phyloP scores from a whole-genome alignment of 2,329 filamentous ascomycete species.

The Colletotrichum sp. region DNA sequence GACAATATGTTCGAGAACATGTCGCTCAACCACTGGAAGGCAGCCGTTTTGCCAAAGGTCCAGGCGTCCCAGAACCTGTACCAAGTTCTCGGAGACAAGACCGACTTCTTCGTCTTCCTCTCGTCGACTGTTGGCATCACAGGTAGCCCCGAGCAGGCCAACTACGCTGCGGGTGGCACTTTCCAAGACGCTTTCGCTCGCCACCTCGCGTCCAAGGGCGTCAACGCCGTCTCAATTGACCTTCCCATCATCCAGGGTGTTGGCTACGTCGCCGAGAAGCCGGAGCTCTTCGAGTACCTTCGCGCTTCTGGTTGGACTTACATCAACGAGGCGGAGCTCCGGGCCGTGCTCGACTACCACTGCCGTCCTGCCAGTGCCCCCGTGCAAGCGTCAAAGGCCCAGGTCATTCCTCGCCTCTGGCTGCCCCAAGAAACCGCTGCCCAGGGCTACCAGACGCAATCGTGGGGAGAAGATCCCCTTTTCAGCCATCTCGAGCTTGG shows the following conservation, averaged over 20 bases:
- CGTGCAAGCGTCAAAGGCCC: neutral
- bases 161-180: slow-evolving; percentile 48
- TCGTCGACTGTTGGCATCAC: slow-evolving; percentile 31
- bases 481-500: slow-evolving; percentile 25
- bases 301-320: slow-evolving; percentile 25
- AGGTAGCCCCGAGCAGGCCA: slow-evolving; percentile 41
- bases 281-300: slow-evolving; percentile 26
- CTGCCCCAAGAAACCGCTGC: slow-evolving; percentile 25
- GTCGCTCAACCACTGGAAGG: slow-evolving; percentile 21
- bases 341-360: slow-evolving; percentile 29
- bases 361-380: slow-evolving; percentile 15
- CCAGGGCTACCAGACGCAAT: slow-evolving; percentile 24
- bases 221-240: slow-evolving; percentile 54
- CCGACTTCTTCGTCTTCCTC: slow-evolving; percentile 41
- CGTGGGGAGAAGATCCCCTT: slow-evolving; percentile 27
- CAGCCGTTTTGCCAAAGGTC: slow-evolving; percentile 35
- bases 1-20: slow-evolving; percentile 20
- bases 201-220: slow-evolving; percentile 40
- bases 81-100: slow-evolving; percentile 29
- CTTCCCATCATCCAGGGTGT: slow-evolving; percentile 56
- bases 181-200: slow-evolving; percentile 48
- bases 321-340: slow-evolving; percentile 26
- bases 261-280: slow-evolving; percentile 55
- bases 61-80: slow-evolving; percentile 33
- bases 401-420: slow-evolving; percentile 30